These are phyloP conservation scores for Talaromyces albobiverticillius DNA, from an alignment of 2,329 filamentous ascomycete genomes.

Conservation along the genomic window DNA sequence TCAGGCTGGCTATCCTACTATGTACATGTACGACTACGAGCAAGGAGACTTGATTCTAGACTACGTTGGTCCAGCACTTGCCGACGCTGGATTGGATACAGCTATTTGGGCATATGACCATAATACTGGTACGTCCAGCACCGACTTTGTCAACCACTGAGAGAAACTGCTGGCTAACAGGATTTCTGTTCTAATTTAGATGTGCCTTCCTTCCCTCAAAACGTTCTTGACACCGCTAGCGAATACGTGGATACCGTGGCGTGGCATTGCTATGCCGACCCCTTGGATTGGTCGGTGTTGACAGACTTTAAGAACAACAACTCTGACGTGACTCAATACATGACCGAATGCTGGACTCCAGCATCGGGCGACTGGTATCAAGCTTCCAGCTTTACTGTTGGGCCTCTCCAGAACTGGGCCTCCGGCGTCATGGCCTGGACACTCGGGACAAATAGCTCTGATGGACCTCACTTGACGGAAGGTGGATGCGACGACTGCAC, in stretches of 20 bases:
- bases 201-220: constrained; percentile 4
- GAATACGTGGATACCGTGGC: constrained; percentile 12
- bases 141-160: not conserved
- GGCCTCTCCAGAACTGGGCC: constrained; percentile 12
- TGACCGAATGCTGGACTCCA: constrained; percentile 10
- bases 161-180: not conserved
- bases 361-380: constrained; percentile 6
- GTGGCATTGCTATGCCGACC: constrained; percentile 8
- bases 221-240: not conserved
- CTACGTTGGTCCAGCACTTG: constrained; percentile 11
- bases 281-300: constrained; percentile 4
- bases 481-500: constrained; percentile 7
- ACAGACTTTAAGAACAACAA: constrained; percentile 10
- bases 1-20: constrained; percentile 7
- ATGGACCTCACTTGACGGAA: constrained; percentile 5
- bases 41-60: constrained; percentile 2
- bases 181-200: not conserved
- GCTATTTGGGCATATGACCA: constrained; percentile 10
- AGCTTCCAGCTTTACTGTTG: constrained; percentile 2
- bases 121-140: constrained; percentile 1
- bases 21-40: constrained; percentile 9
- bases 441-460: not conserved
- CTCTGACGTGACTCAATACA: constrained; percentile 8
- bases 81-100: constrained; percentile 4
- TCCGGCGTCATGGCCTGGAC: constrained; percentile 12